Conservation (phyloP, 2,329 filamentous ascomycete genomes). For the Corinectria fuckeliana region DNA sequence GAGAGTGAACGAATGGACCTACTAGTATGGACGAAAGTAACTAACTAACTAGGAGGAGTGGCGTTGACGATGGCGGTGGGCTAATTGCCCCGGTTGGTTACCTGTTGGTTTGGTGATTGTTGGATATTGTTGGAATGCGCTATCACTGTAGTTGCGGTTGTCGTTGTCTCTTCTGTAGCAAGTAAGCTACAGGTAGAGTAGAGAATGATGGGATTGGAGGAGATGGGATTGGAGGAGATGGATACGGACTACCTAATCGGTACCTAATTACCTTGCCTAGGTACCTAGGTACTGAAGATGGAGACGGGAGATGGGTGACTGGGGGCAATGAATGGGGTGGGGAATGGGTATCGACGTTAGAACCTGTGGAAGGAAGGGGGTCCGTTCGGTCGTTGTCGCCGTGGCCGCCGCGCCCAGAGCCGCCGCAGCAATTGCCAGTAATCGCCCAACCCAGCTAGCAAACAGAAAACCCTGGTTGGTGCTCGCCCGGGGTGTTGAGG, state of each 20-base stretch:
- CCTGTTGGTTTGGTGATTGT: not conserved
- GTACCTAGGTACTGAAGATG: too few relatives aligned
- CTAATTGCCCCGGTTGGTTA: too few relatives aligned
- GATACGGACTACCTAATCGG: not conserved
- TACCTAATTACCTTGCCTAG: too few relatives aligned
- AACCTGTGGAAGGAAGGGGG: not conserved
- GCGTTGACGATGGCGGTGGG: not conserved
- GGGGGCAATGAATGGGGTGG: too few relatives aligned
- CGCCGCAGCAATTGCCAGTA: not conserved
- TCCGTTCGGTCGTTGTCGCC: slow-evolving; percentile 1
- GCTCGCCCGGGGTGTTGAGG: not conserved
- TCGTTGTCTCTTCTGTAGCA: not conserved
- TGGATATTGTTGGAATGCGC: not conserved
- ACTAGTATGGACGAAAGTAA: too few relatives aligned
- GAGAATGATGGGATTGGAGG: not conserved
- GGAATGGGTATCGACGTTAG: slow-evolving; percentile 10
- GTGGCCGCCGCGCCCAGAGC: slow-evolving; percentile 9
- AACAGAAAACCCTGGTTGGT: not conserved
- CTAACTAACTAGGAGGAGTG: too few relatives aligned
- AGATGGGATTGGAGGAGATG: not conserved
- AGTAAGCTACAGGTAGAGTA: too few relatives aligned
- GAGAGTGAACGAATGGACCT: not conserved
- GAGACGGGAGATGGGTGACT: not conserved
- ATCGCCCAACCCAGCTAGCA: too few relatives aligned
- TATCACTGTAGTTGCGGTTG: not conserved